These are phyloP conservation scores for Bruguiera sexangula DNA, from an alignment of 345 rosid species.

Conservation along the genomic window DNA sequence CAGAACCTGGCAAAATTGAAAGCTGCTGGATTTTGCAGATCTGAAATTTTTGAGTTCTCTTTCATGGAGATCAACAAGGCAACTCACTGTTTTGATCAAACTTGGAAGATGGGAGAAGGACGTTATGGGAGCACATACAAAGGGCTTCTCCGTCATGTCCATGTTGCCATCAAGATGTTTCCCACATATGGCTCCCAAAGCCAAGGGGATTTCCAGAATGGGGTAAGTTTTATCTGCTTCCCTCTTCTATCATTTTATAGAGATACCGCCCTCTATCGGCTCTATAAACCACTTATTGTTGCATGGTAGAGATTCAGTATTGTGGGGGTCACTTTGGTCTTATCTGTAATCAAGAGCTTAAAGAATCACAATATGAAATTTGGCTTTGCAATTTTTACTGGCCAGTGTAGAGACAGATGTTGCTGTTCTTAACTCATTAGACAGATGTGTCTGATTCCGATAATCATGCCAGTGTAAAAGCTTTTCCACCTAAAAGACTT, in stretches of 20 bases:
- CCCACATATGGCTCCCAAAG: slow-evolving; percentile 72
- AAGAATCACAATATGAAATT: too few relatives aligned
- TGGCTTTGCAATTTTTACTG: too few relatives aligned
- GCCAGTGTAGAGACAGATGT: too few relatives aligned
- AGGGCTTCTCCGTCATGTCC: slow-evolving; percentile 62
- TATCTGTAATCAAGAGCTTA: too few relatives aligned
- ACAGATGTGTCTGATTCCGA: not conserved
- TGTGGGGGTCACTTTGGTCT: not conserved
- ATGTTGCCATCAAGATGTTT: slow-evolving; percentile 83
- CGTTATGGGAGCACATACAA: slow-evolving; percentile 70
- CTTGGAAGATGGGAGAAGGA: slow-evolving; percentile 84
- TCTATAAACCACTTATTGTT: not conserved
- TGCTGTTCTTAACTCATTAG: too few relatives aligned
- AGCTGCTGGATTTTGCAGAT: slow-evolving; percentile 38
- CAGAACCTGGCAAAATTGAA: slow-evolving; percentile 38
- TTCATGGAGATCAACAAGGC: slow-evolving; percentile 77
- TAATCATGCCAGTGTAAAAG: not conserved
- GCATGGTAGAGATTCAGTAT: not conserved
- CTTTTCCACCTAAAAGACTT: not conserved
- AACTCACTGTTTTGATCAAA: slow-evolving; percentile 65
- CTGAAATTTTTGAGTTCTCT: slow-evolving; percentile 67
- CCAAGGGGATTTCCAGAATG: slow-evolving; percentile 48
- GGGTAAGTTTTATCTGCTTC: slow-evolving; percentile 39
- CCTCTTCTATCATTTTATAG: slow-evolving; percentile 4
- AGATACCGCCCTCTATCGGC: not conserved